These are phyloP conservation scores for Shiraia sp. DNA, from an alignment of 2,329 filamentous ascomycete species.

Conservation along the genomic window DNA sequence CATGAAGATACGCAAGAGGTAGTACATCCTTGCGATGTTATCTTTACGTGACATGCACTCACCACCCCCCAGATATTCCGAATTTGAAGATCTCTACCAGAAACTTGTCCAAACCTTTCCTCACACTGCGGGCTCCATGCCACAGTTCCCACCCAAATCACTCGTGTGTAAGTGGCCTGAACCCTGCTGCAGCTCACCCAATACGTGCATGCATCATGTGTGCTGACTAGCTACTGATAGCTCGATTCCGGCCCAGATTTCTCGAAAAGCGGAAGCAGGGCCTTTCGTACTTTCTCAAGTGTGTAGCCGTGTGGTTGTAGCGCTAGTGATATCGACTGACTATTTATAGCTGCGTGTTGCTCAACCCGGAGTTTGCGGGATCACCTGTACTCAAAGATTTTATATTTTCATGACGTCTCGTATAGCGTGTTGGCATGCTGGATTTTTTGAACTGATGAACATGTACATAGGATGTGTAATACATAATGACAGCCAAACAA, in stretches of 20 bases:
- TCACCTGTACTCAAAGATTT: conserved; percentile 93
- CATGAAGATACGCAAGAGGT: conserved; percentile 65
- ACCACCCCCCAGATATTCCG: conserved; percentile 70
- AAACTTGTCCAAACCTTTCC: conserved; percentile 81
- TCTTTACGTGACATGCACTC: conserved; percentile 19
- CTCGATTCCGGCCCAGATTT: conserved; percentile 77
- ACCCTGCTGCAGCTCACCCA: conserved; percentile 16
- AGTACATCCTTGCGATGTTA: conserved; percentile 7
- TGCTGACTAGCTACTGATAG: conserved; percentile 36
- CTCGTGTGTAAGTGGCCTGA: conserved; percentile 69
- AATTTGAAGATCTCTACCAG: conserved; percentile 82
- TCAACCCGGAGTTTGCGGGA: conserved; percentile 92
- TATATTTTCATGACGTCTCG: conserved; percentile 64
- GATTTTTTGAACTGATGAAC: too few species aligned
- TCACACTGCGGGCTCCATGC: conserved; percentile 80
- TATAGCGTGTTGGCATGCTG: too few species aligned
- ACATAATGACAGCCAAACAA: too few species aligned
- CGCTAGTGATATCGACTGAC: conserved; percentile 32
- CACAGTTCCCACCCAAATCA: conserved; percentile 88
- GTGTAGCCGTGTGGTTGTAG: conserved; percentile 43
- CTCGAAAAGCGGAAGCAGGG: conserved; percentile 82
- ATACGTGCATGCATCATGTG: conserved; percentile 16
- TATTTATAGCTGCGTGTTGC: conserved; percentile 72
- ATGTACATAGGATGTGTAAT: too few species aligned
- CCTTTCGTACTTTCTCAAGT: conserved; percentile 93